Conservation (phyloP, 1,284 basidiomycete species). For the Singerocomus inundabilis region DNA sequence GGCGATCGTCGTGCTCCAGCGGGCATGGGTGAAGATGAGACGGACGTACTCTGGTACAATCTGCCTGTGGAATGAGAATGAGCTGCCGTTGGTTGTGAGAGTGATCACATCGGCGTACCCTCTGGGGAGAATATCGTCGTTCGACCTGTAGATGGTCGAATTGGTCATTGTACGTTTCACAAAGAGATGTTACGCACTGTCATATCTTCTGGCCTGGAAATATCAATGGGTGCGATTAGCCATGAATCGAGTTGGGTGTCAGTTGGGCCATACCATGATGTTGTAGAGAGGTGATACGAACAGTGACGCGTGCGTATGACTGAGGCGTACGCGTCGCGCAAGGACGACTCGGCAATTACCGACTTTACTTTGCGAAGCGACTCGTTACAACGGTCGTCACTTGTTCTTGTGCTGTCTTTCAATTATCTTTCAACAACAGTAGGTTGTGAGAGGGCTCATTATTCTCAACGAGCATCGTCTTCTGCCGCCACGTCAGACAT, state of each 20-base stretch:
- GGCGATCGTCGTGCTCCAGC: constrained; percentile 2
- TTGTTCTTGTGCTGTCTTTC: background rate
- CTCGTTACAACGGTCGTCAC: too few species aligned
- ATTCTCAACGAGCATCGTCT: background rate
- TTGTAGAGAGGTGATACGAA: constrained; percentile 5
- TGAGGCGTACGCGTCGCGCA: constrained; percentile 20
- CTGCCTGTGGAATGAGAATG: constrained; percentile 53
- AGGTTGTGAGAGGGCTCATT: background rate
- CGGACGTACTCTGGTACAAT: constrained; percentile 79
- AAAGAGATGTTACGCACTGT: constrained; percentile 57
- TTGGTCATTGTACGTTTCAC: constrained; percentile 1
- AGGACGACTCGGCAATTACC: constrained; percentile 23
- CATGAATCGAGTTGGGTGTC: background rate
- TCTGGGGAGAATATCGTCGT: constrained; percentile 97
- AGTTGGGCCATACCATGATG: constrained; percentile 21
- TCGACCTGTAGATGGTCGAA: constrained; percentile 54
- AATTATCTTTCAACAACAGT: background rate
- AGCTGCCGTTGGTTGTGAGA: constrained; percentile 1
- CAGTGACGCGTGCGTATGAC: constrained; percentile 23
- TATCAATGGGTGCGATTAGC: background rate
- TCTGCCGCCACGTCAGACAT: constrained; percentile 2
- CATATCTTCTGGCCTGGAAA: constrained; percentile 80
- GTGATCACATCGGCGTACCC: constrained; percentile 51
- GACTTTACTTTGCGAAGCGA: too few species aligned
- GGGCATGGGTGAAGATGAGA: background rate